Conservation (phyloP, 306 rosid species). For the Dalbergia cochinchinensis region DNA sequence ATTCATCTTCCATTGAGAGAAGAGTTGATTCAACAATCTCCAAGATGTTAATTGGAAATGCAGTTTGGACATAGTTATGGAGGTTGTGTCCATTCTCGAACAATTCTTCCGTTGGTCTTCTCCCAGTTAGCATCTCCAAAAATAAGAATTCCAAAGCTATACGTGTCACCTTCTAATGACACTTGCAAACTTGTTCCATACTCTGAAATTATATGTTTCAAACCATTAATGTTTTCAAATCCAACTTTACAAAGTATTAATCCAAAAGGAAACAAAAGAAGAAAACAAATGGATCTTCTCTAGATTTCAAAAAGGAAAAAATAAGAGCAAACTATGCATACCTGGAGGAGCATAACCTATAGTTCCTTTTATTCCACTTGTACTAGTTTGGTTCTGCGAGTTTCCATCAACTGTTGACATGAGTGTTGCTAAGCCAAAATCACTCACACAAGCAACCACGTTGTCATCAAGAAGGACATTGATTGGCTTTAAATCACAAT, state of each 20-base stretch:
- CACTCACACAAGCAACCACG: conserved; percentile 36
- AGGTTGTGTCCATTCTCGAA: neutral
- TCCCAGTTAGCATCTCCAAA: neutral
- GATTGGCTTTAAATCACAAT: conserved; percentile 40
- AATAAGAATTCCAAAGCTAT: neutral
- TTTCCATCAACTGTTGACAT: neutral
- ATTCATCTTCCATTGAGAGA: neutral
- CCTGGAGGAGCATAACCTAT: conserved; percentile 52
- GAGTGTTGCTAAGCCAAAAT: conserved; percentile 44
- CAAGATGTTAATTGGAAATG: neutral
- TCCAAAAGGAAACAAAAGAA: neutral
- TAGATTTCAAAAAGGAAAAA: neutral
- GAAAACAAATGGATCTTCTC: neutral
- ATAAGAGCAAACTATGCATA: neutral
- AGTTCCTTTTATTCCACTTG: conserved; percentile 25
- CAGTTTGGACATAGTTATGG: neutral
- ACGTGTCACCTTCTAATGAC: neutral
- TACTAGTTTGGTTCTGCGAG: neutral
- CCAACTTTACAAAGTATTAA: too few relatives aligned
- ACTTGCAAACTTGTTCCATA: neutral
- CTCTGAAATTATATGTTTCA: too few relatives aligned
- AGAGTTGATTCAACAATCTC: neutral
- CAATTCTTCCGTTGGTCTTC: neutral
- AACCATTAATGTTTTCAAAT: too few relatives aligned
- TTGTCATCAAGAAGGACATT: conserved; percentile 38